phyloP scores from a whole-genome alignment of 2,329 filamentous ascomycete genomes.

The Venturiaceae sp. region DNA sequence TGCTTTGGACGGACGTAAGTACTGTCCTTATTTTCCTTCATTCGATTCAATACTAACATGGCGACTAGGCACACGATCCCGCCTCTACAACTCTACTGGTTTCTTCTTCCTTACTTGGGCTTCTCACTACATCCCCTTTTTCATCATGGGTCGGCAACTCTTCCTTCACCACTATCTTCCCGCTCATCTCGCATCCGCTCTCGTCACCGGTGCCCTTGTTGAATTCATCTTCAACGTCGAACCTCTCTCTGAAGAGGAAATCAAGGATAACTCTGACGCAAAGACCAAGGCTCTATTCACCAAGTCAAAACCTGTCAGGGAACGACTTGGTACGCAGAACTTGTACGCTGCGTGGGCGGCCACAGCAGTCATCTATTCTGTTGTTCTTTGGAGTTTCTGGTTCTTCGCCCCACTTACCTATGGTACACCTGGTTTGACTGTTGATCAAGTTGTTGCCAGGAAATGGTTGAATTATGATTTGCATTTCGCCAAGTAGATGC shows the following conservation, averaged over 20 bases:
- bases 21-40: not conserved
- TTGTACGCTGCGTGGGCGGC: conserved; percentile 73
- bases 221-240: conserved; percentile 96
- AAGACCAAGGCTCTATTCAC: conserved; percentile 22
- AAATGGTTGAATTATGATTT: conserved; percentile 98
- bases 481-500: conserved; percentile 85
- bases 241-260: conserved; percentile 46
- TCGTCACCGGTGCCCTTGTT: conserved; percentile 83
- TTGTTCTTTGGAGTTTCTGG: conserved; percentile 69
- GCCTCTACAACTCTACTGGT: conserved; percentile 94
- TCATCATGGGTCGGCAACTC: conserved; percentile 92
- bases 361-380: conserved; percentile 55
- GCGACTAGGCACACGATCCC: conserved; percentile 67
- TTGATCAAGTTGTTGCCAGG: conserved; percentile 67
- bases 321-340: conserved; percentile 72
- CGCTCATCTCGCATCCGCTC: conserved; percentile 78
- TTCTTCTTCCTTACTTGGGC: conserved; percentile 99
- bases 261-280: conserved; percentile 18
- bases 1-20: conserved; percentile 85
- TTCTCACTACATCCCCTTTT: conserved; percentile 95
- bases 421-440: conserved; percentile 77
- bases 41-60: not conserved
- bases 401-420: conserved; percentile 96
- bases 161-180: conserved; percentile 98
- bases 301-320: conserved; percentile 59